Base-by-base conservation (phyloP, 1,284 basidiomycete species). In the Cryptococcus sp. region DNA sequence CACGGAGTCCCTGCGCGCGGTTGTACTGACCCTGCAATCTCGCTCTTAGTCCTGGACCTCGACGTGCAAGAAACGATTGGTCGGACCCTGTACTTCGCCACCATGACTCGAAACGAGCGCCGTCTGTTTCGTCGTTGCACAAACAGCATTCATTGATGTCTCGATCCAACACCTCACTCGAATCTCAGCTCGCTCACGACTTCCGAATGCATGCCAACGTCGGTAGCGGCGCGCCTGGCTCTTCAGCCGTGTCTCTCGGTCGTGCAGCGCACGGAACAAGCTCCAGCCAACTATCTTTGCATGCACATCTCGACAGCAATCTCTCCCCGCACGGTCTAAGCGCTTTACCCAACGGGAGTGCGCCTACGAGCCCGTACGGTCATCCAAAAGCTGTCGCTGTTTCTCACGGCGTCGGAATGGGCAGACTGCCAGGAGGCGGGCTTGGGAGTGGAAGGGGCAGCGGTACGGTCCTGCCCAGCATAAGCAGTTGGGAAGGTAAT, bases 11-110 rank as follows among this genome's bases (percentile, higher is more conserved):
- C 22, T 82, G 83, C 45, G 83, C 83, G 57, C 82, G 22, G 7
- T 25, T 23, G 27, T 3, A 42, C 46, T 47, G 22, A 46, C 41
- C 7, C 42, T 47, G 23, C 7, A 22, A 47, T 40, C 88, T 69
- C 84, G 85, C 30, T 89, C 88, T 85, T 67, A 90, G 92, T 75
- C 90, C 91, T 50, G 89, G 91, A 2, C 89, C 89, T 10, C 80
- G 84, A 45, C 83, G 86, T 59, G 47, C 63, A 16, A 64, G 69
- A 43, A 62, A 64, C 23, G 60, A 68, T 39, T 68, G 66, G 58
- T 57, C 52, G 30, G 65, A 70, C 43, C 58, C 68, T 55, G 46
- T 67, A 55, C 39, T 86, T 50, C 61, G 40, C 27, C 64, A 50
- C 17, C 61, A 39, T 43, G 57, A 46, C 46, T 49, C 51, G 20